Conservation (phyloP, 140 eudicot species). For the Cichorium intybus region DNA sequence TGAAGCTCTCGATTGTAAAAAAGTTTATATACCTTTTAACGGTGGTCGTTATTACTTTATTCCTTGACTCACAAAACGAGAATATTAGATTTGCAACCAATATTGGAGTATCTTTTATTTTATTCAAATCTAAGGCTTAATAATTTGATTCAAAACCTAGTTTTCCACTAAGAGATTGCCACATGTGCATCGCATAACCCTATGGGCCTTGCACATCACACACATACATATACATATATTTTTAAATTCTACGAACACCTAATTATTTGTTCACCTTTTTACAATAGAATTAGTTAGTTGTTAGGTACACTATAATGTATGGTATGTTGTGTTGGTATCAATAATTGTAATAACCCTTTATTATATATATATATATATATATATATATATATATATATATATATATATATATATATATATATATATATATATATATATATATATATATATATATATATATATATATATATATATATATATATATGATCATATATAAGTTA, state of each 20-base stretch:
- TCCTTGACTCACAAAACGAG: conserved; percentile 31
- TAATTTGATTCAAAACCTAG: conserved; percentile 24
- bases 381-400: neutral
- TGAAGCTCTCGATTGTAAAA: neutral
- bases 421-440: conserved; percentile 1
- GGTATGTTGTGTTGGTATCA: conserved; percentile 31
- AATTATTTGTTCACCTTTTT: conserved; percentile 35
- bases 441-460: neutral
- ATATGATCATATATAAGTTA: no score
- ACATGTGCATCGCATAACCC: conserved; percentile 41
- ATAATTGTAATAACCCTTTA: conserved; percentile 31
- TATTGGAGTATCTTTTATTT: conserved; percentile 41
- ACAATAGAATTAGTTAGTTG: conserved; percentile 18
- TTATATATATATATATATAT: neutral
- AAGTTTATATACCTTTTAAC: conserved; percentile 15
- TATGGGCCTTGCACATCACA: conserved; percentile 21
- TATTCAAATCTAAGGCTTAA: conserved; percentile 31
- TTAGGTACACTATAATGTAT: conserved; percentile 29
- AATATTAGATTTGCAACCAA: conserved; percentile 35
- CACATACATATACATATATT: neutral
- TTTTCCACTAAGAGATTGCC: conserved; percentile 22
- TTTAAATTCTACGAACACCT: conserved; percentile 18
- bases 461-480: no score
- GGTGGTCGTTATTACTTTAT: conserved; percentile 32
- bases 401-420: conserved; percentile 4